phyloP scores from a whole-genome alignment of 1,284 basidiomycete species.

The Phellopilus nigrolimitatus region DNA sequence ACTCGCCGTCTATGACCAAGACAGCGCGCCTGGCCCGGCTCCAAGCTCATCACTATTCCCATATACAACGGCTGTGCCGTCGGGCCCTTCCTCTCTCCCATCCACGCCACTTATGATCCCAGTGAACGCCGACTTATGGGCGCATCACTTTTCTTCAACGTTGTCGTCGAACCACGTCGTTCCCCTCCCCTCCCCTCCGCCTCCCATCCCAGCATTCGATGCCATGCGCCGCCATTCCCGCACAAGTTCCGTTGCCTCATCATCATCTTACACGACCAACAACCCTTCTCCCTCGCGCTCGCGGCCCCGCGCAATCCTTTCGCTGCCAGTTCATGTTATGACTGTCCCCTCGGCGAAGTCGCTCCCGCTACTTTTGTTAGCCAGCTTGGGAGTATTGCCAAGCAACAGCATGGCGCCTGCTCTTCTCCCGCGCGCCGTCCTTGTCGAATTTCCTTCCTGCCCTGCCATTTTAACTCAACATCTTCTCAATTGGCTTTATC shows the following conservation, averaged over 20 bases:
- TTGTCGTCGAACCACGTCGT: constrained; percentile 17
- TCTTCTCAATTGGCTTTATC: constrained; percentile 13
- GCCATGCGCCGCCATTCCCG: constrained; percentile 1
- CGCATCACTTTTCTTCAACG: constrained; percentile 25
- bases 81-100: constrained; percentile 13
- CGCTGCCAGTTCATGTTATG: constrained; percentile 28
- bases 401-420: constrained; percentile 24
- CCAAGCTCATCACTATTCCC: background rate
- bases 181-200: constrained; percentile 13
- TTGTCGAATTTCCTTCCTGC: constrained; percentile 16
- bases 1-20: constrained; percentile 20
- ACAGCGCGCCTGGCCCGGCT: constrained; percentile 4
- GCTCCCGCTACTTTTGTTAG: constrained; percentile 30
- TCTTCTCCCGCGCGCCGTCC: constrained; percentile 14
- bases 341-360: constrained; percentile 29
- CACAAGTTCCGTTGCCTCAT: constrained; percentile 3
- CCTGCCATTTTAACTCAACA: constrained; percentile 14
- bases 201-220: background rate
- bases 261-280: constrained; percentile 7
- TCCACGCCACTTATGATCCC: constrained; percentile 25
- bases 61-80: constrained; percentile 1
- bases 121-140: constrained; percentile 27
- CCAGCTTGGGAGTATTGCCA: constrained; percentile 26
- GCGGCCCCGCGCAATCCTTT: constrained; percentile 22
- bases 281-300: constrained; percentile 18